Evolutionary conservation across 306 rosid genomes (phyloP), one percentile per base, ranked within the genome.

Genomic region (Senna siamea): DNA sequence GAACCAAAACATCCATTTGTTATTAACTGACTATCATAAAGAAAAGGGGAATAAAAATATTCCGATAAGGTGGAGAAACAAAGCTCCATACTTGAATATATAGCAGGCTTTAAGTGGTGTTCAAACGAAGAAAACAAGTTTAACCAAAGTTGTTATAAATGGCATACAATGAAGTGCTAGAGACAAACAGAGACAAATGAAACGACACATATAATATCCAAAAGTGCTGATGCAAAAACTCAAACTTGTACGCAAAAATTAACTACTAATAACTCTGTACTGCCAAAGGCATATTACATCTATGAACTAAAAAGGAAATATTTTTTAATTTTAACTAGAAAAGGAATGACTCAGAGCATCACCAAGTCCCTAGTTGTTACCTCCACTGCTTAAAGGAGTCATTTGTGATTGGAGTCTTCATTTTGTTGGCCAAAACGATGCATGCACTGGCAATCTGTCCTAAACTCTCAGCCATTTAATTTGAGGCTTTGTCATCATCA

Each of bases 371-470:
- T n/a, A n/a, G n/a, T n/a, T n/a, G n/a, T n/a, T n/a, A n/a, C n/a
- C n/a, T n/a, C n/a, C n/a, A n/a, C n/a, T n/a, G n/a, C n/a, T n/a
- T n/a, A n/a, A n/a, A n/a, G n/a, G 56, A 9, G 1, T 90, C 83
- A 89, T 34, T 76, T 87, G 62, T 79, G 81, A 38, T 54, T 50
- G 23, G 61, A 84, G 10, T 60, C 87, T 18, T 47, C 77, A 64
- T 54, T 79, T 68, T 82, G 82, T 34, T 67, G 65, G 64, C 82
- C 97, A 15, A 84, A 92, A 19, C 95, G 95, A 56, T 95, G 93
- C 79, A 44, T 88, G 81, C 92, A 94, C 87, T 92, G 75, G 99
- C 97, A 79, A 90, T 79, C 85, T 86, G 96, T 51, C 97, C 93
- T 3, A 88, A 58, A 79, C 90, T 88, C 87, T 89, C 93, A 0